These are phyloP conservation scores for Trichocomaceae sp. DNA, from an alignment of 2,329 filamentous ascomycete genomes.

Conservation along the genomic window DNA sequence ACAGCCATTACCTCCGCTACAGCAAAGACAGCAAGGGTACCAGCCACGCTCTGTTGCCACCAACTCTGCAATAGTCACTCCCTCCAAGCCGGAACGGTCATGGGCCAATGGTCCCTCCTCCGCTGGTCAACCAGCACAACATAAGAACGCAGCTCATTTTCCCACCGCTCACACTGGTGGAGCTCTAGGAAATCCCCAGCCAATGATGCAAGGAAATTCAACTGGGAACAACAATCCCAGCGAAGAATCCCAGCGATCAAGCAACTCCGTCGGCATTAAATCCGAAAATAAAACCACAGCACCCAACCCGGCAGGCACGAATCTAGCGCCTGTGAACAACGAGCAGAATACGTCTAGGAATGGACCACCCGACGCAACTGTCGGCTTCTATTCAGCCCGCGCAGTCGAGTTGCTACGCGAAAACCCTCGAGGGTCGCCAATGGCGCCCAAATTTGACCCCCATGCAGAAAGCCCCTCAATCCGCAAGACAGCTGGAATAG, in stretches of 20 bases:
- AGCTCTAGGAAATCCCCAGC: slow-evolving; percentile 2
- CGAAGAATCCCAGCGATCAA: slow-evolving; percentile 11
- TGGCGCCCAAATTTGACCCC: slow-evolving; percentile 60
- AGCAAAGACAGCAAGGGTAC: slow-evolving; percentile 19
- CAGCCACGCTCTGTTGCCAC: slow-evolving; percentile 16
- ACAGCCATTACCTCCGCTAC: slow-evolving; percentile 13
- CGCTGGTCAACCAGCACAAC: slow-evolving; percentile 17
- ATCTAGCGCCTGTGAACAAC: slow-evolving; percentile 14
- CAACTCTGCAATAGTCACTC: slow-evolving; percentile 27
- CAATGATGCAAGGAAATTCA: background rate
- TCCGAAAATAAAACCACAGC: slow-evolving; percentile 1
- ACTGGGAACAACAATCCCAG: slow-evolving; percentile 6
- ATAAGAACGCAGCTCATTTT: background rate
- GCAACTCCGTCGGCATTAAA: slow-evolving; percentile 4
- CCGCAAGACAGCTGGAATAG: slow-evolving; percentile 78
- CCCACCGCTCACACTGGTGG: background rate
- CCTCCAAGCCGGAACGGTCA: slow-evolving; percentile 33
- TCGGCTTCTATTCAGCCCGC: slow-evolving; percentile 65
- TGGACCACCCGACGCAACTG: slow-evolving; percentile 33
- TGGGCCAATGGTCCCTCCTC: slow-evolving; percentile 20
- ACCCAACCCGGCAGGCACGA: slow-evolving; percentile 23
- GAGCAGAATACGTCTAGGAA: background rate
- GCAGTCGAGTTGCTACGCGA: slow-evolving; percentile 55
- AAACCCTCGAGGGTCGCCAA: slow-evolving; percentile 39
- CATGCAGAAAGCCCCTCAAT: slow-evolving; percentile 76